phyloP scores from a whole-genome alignment of 768 basidiomycete species.

The Mycena metata region DNA sequence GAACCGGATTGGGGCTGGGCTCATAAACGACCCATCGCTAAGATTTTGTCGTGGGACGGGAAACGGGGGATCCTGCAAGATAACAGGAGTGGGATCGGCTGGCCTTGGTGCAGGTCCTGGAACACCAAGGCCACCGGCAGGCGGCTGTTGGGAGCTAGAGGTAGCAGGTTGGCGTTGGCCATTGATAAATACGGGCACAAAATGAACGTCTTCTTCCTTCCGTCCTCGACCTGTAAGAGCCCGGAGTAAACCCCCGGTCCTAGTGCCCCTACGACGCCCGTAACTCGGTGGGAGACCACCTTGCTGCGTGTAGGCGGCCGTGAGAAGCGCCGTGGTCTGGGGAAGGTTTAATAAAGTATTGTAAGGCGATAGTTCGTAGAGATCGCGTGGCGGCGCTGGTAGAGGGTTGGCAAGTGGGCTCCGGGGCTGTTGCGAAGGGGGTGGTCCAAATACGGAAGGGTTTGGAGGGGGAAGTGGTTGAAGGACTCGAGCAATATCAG shows the following conservation, averaged over 20 bases:
- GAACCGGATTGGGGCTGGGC: slow-evolving; percentile 24
- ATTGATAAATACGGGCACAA: slow-evolving; percentile 39
- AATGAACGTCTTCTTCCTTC: slow-evolving; percentile 35
- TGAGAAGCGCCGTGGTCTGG: slow-evolving; percentile 56
- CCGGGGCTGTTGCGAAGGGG: slow-evolving; percentile 39
- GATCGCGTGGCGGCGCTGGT: slow-evolving; percentile 70
- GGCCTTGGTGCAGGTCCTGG: slow-evolving; percentile 24
- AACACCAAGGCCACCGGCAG: slow-evolving; percentile 13
- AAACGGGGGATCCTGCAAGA: slow-evolving; percentile 13
- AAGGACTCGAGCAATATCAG: slow-evolving; percentile 46
- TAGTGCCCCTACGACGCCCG: slow-evolving; percentile 30
- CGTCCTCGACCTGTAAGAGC: slow-evolving; percentile 32
- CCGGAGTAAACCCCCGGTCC: slow-evolving; percentile 31
- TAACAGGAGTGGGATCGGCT: slow-evolving; percentile 2
- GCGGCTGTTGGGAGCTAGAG: slow-evolving; percentile 6
- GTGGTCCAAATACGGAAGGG: slow-evolving; percentile 47
- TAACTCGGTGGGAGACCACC: slow-evolving; percentile 28
- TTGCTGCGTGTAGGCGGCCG: slow-evolving; percentile 46
- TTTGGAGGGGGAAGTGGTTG: slow-evolving; percentile 50
- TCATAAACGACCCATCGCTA: slow-evolving; percentile 16
- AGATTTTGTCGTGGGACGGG: slow-evolving; percentile 4
- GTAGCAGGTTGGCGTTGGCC: slow-evolving; percentile 22
- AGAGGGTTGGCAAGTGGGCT: slow-evolving; percentile 66
- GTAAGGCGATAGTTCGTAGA: slow-evolving; percentile 72
- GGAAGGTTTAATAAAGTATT: slow-evolving; percentile 67